Base-by-base conservation (phyloP, 2,329 filamentous ascomycete species). In the Sphaerulina vaccinii region DNA sequence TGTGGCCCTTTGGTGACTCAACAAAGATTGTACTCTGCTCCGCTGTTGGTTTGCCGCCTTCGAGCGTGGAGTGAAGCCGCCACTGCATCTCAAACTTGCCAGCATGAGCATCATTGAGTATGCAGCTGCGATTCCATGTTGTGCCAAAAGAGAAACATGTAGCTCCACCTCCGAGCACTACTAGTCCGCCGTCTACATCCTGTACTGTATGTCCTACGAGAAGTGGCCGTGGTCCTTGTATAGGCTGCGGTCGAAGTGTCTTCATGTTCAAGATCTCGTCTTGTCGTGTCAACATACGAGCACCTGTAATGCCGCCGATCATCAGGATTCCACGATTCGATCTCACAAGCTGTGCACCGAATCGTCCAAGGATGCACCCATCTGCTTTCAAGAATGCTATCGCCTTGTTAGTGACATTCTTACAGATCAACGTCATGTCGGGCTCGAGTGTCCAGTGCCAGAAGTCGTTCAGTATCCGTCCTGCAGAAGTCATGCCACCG, bases 111-210 rank as follows among this genome's bases (percentile, higher is more conserved):
- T 64, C 60, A 27, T 61, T 65, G 5, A 68, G 54, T 7, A 67
- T 55, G 10, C 78, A 73, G 1, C 82, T 82, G 24, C 77, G 76
- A 44, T 90, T 91, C 88, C 88, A 95, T 63, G 82, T 90, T 5
- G 87, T 88, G 1, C 90, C 90, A 79, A 95, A 95, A 0, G 88
- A 90, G 73, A 95, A 95, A 68, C 90, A 95, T 0, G 90, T 88
- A 13, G 87, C 89, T 32, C 90, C 91, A 13, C 91, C 91, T 1
- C 90, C 90, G 41, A 87, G 69, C 6, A 95, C 72, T 8, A 88
- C 63, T 2, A 90, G 62, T 15, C 78, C 70, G 23, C 73, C 62
- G 22, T 72, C 71, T 1, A 78, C 70, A 22, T 72, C 65, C 11
- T 79, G 69, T 6, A 79, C 73, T 3, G 83, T 83, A 49, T 84